Base-by-base conservation (phyloP, 495 filamentous ascomycete genomes). In the Lentithecium fluviatile region DNA sequence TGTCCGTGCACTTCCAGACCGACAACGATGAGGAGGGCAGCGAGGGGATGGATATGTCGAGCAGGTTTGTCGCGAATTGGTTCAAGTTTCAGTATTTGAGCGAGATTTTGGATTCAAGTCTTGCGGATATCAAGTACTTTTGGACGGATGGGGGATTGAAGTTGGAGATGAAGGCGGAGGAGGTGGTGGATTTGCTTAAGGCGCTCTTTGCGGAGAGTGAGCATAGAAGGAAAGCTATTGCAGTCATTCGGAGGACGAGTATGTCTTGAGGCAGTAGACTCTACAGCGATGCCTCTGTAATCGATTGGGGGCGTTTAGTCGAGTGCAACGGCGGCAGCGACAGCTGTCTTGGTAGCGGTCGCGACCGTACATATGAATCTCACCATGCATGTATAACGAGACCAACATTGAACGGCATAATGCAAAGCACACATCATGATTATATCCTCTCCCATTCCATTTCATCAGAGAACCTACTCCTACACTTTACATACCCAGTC, bases 181-280 rank as follows among this genome's bases (percentile, higher is more conserved):
- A 97, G 76, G 82, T 97, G 38, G 77, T 95, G 19, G 94, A 97
- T 65, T 66, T 99, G 74, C 87, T 99, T 47, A 78, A 86, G 63
- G 85, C 90, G 15, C 81, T 95, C 70, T 99, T 99, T 77, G 91
- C 92, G 56, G 93, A 96, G 71, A 91, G 88, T 67, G 80, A 87
- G 24, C 76, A 88, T 67, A 83, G 91, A 45, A 82, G 88, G 69
- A 84, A 82, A 66, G 86, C 88, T 21, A 85, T 96, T 53, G 80
- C 78, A 58, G 89, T 96, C 73, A 95, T 98, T 62, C 83, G 81
- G 70, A 32, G 29, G 29, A 32, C 29, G 29, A 32, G 29, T 32
- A 32, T 32, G 29, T 10, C 3, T 10, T 32, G 29, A 32, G 4
- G 29, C 29, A 32, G n/a, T n/a, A n/a, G n/a, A n/a, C n/a, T n/a